Conservation (phyloP, 331 rosid genomes). For the Quercus lobata region DNA sequence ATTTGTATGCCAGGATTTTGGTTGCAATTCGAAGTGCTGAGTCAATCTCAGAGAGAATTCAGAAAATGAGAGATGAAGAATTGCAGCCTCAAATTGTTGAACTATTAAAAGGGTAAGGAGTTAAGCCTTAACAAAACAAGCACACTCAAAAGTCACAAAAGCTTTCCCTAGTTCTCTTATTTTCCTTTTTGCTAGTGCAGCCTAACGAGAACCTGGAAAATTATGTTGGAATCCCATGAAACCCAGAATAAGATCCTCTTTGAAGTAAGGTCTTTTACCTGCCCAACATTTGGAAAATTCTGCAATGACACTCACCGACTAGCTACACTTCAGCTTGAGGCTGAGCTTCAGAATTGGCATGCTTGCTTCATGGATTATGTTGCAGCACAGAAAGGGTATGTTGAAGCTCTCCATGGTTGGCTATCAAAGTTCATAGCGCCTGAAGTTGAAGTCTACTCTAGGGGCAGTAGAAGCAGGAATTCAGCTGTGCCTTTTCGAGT, state of each 20-base stretch:
- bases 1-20: slow-evolving; percentile 81
- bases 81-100: slow-evolving; percentile 86
- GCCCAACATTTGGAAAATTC: slow-evolving; percentile 56
- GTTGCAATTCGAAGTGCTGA: slow-evolving; percentile 89
- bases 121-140: slow-evolving; percentile 10
- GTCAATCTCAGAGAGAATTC: slow-evolving; percentile 77
- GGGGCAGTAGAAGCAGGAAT: slow-evolving; percentile 49
- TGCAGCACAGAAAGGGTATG: slow-evolving; percentile 75
- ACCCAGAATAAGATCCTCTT: slow-evolving; percentile 80
- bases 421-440: slow-evolving; percentile 72
- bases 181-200: slow-evolving; percentile 57
- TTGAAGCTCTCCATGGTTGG: slow-evolving; percentile 89
- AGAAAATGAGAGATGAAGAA: slow-evolving; percentile 85
- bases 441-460: slow-evolving; percentile 70
- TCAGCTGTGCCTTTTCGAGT: slow-evolving; percentile 40
- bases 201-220: slow-evolving; percentile 69
- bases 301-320: slow-evolving; percentile 69
- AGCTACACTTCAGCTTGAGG: slow-evolving; percentile 74
- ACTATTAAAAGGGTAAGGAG: slow-evolving; percentile 78
- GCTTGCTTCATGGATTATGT: slow-evolving; percentile 58
- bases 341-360: slow-evolving; percentile 80
- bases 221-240: slow-evolving; percentile 84
- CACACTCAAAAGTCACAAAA: background rate
- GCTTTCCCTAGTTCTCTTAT: slow-evolving; percentile 33
- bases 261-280: slow-evolving; percentile 65